Evolutionary conservation across 371 early-diverging fungal genomes (phyloP).

Genomic region (Mortierella sp.): DNA sequence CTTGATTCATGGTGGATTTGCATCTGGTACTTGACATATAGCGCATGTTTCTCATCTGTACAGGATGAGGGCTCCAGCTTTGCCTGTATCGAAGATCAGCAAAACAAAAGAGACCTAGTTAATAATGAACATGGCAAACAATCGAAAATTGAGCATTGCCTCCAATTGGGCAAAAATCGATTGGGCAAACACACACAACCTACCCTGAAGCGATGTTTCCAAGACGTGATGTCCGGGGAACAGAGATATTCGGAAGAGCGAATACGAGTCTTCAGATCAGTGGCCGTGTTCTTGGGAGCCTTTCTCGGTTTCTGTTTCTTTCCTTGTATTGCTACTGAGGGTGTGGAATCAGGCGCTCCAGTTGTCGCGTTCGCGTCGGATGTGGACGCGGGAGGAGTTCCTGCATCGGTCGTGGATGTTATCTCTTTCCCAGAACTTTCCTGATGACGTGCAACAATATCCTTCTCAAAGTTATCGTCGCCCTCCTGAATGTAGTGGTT

Average conservation of each 20-base stretch:
- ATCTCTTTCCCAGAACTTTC: conserved; percentile 3
- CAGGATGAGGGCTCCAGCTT: conserved; percentile 73
- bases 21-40: conserved; percentile 86
- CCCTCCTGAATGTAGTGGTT: conserved; percentile 63
- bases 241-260: conserved; percentile 39
- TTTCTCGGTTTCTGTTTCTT: conserved; percentile 49
- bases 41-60: conserved; percentile 76
- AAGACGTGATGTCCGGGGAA: conserved; percentile 39
- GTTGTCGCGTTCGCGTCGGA: not conserved
- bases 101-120: not conserved
- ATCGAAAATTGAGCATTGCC: too few relatives aligned
- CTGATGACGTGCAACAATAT: conserved; percentile 22
- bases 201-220: conserved; percentile 56
- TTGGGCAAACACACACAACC: too few relatives aligned
- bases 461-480: conserved; percentile 44
- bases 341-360: not conserved
- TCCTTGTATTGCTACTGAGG: not conserved
- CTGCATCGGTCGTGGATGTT: not conserved
- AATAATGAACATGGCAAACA: too few relatives aligned
- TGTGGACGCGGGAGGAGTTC: not conserved
- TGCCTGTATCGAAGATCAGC: conserved; percentile 49
- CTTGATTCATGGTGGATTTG: conserved; percentile 82
- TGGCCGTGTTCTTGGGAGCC: conserved; percentile 29
- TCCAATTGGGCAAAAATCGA: too few relatives aligned
- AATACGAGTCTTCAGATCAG: conserved; percentile 34